Base-by-base conservation (phyloP, 495 filamentous ascomycete genomes). In the Penicillium soppii region DNA sequence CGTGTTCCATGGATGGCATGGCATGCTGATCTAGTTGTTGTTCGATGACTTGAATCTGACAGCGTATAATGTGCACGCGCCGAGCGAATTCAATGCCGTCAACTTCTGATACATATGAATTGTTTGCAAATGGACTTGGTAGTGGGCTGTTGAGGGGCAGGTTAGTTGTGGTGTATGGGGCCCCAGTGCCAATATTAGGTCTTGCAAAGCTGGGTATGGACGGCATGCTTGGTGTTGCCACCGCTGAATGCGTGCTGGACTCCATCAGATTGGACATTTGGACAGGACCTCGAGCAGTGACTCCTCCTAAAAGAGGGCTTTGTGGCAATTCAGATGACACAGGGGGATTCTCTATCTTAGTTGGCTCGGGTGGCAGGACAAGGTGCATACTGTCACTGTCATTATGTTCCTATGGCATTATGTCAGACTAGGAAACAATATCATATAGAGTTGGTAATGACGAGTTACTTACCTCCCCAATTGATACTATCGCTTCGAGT, bases 401-500 rank as follows among this genome's bases (percentile, higher is more conserved):
- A 32, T 32, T 32, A 32, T 7, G 10, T 17, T 50, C 54, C 72
- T 50, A 74, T 73, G 52, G 78, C 72, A 4, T 9, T 75, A 69
- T 43, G 66, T 69, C 43, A 61, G 8, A 22, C 27, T 20, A 48
- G 46, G 17, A 15, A 0, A 30, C 7, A 21, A 48, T 8, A 3
- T 22, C 8, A 37, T 19, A 10, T 20, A 4, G 36, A 19, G 23
- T 2, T 17, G 6, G 5, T 4, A 22, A 21, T 3, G n/a, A 23
- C 29, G 13, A 30, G 40, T 32, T 43, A 71, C 81, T 57, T 71
- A 89, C 86, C 50, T 76, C 58, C 23, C 78, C 66, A 41, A 75
- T 67, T 3, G 77, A 77, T 57, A 90, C 80, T 0, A 89, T 62
- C 15, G 80, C 77, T 36, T 72, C 55, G 61, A 91, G 69, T 0